phyloP scores from a whole-genome alignment of 2,329 filamentous ascomycete genomes.

The Cordyceps javanica region DNA sequence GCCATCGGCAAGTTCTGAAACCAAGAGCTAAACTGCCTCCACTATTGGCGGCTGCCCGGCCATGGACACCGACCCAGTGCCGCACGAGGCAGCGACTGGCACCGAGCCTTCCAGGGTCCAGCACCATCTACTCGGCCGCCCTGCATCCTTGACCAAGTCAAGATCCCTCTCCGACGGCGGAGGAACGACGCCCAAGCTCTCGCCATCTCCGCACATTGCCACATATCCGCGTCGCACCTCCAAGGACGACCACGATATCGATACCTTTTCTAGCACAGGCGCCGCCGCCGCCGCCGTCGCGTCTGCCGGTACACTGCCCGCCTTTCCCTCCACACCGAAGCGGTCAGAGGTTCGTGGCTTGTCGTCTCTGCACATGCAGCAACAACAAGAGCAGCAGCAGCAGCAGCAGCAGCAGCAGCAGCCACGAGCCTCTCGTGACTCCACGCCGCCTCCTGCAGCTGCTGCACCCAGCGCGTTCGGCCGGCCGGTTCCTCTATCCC shows the following conservation, averaged over 20 bases:
- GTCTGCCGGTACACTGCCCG: slow-evolving; percentile 24
- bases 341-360: slow-evolving; percentile 61
- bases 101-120: slow-evolving; percentile 6
- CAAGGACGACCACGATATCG: slow-evolving; percentile 60
- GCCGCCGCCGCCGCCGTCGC: background rate
- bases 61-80: slow-evolving; percentile 10
- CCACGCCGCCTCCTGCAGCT: slow-evolving; percentile 28
- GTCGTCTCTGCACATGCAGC: slow-evolving; percentile 31
- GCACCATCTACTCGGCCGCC: slow-evolving; percentile 21
- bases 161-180: slow-evolving; percentile 61
- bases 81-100: slow-evolving; percentile 7
- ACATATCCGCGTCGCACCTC: slow-evolving; percentile 49
- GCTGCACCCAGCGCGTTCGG: slow-evolving; percentile 26
- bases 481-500: slow-evolving; percentile 67
- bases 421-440: slow-evolving; percentile 22
- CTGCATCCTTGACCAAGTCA: slow-evolving; percentile 43
- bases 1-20: background rate
- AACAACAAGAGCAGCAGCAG: background rate
- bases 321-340: slow-evolving; percentile 63
- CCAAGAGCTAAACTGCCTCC: background rate
- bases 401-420: background rate
- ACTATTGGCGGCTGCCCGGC: background rate
- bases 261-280: background rate
- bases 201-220: slow-evolving; percentile 52
- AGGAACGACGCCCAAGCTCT: slow-evolving; percentile 48